phyloP scores from a whole-genome alignment of 2,329 filamentous ascomycete genomes.

The Fusarium napiforme region DNA sequence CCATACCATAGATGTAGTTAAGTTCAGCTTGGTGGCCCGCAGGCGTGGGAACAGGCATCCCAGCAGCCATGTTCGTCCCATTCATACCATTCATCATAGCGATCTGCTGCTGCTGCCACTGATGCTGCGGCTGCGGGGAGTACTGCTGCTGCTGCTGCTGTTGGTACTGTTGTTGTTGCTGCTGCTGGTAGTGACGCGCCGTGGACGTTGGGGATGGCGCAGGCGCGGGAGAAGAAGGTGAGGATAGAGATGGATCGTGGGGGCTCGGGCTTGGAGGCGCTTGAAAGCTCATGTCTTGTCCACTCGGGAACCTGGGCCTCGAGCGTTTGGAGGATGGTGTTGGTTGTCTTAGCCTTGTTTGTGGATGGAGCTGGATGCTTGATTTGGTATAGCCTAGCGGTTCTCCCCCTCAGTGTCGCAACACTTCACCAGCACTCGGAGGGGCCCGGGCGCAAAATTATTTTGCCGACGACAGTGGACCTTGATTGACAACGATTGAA shows the following conservation, averaged over 20 bases:
- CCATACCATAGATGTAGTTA: conserved; percentile 75
- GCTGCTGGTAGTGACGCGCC: conserved; percentile 45
- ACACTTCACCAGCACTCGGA: conserved; percentile 8
- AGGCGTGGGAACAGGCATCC: conserved; percentile 67
- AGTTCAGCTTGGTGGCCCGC: conserved; percentile 75
- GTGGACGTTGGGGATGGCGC: conserved; percentile 31
- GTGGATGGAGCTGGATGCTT: conserved; percentile 39
- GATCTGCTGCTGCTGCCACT: conserved; percentile 41
- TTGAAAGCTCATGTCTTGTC: conserved; percentile 50
- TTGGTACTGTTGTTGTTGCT: conserved; percentile 41
- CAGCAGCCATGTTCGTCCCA: conserved; percentile 58
- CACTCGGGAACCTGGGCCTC: conserved; percentile 36
- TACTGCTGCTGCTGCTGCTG: conserved; percentile 23
- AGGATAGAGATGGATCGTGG: conserved; percentile 42
- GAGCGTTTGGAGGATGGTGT: conserved; percentile 38
- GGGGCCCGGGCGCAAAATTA: conserved; percentile 29
- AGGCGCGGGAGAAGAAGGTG: conserved; percentile 29
- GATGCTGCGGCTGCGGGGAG: conserved; percentile 38
- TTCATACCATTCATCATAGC: conserved; percentile 62
- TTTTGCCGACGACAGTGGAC: conserved; percentile 17
- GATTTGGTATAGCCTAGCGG: conserved; percentile 42
- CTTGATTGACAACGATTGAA: background rate
- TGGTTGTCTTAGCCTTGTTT: conserved; percentile 36
- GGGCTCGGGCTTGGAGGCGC: conserved; percentile 41
- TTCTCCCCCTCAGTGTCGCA: conserved; percentile 27